phyloP scores from a whole-genome alignment of 176 grass and related monocot species.

The Musa itinerans region DNA sequence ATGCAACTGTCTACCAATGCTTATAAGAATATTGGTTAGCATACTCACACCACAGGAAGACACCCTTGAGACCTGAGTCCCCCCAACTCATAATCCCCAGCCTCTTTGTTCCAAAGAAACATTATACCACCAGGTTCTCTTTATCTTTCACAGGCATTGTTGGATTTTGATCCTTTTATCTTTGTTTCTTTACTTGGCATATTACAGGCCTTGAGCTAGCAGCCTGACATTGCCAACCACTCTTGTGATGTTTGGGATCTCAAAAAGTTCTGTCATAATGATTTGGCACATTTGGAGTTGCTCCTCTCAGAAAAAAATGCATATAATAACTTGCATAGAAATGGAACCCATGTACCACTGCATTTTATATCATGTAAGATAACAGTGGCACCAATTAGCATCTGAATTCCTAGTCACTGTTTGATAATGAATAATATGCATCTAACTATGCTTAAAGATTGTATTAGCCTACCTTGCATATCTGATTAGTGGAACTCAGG shows the following conservation, averaged over 20 bases:
- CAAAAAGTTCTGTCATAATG: neutral
- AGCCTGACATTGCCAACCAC: constrained; percentile 20
- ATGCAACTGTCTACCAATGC: neutral
- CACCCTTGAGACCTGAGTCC: too few species aligned
- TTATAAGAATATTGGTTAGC: neutral
- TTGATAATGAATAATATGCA: too few species aligned
- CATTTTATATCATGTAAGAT: too few species aligned
- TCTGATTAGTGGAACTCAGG: too few species aligned
- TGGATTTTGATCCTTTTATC: neutral
- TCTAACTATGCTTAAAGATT: too few species aligned
- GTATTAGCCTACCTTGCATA: too few species aligned
- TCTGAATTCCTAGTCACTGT: too few species aligned
- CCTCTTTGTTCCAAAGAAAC: constrained; percentile 11
- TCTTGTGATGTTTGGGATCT: constrained; percentile 4
- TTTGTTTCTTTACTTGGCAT: constrained; percentile 2
- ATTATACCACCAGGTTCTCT: neutral
- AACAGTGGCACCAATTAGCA: too few species aligned
- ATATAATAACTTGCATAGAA: too few species aligned
- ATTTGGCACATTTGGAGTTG: neutral
- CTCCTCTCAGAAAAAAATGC: too few species aligned
- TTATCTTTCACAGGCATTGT: neutral
- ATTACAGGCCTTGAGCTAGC: constrained; percentile 20
- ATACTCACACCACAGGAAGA: neutral
- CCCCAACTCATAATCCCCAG: neutral
- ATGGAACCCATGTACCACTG: too few species aligned